Conservation (phyloP, 2,329 filamentous ascomycete species). For the Aureobasidium uvarum region DNA sequence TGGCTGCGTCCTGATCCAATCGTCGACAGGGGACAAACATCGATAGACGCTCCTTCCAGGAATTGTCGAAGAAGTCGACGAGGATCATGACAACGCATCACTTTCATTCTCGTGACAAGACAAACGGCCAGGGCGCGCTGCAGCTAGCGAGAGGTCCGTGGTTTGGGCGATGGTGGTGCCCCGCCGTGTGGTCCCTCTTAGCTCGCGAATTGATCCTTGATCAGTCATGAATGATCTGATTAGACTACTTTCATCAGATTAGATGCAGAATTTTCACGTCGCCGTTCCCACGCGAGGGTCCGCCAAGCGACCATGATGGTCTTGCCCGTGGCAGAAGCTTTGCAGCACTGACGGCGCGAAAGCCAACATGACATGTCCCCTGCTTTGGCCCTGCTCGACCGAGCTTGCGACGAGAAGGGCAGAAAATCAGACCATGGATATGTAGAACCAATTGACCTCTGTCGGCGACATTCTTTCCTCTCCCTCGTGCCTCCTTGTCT, state of each 20-base stretch:
- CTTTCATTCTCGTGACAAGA: neutral
- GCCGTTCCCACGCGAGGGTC: conserved; percentile 7
- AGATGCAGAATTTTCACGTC: conserved; percentile 22
- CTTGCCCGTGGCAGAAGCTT: neutral
- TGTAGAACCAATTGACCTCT: neutral
- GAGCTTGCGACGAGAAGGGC: conserved; percentile 14
- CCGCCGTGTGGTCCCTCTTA: neutral
- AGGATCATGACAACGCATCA: neutral
- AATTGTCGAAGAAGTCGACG: neutral
- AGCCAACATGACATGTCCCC: conserved; percentile 1
- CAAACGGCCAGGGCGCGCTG: neutral
- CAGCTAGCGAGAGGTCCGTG: conserved; percentile 1
- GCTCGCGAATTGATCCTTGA: conserved; percentile 22
- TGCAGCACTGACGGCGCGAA: conserved; percentile 18
- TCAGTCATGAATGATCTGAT: conserved; percentile 21
- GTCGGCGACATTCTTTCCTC: neutral
- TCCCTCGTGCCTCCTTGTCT: neutral
- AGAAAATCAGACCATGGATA: conserved; percentile 4
- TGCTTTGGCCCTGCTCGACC: conserved; percentile 1
- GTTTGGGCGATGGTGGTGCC: neutral
- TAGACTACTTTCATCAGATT: conserved; percentile 21
- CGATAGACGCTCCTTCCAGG: neutral
- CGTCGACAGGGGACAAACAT: neutral
- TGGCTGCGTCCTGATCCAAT: neutral
- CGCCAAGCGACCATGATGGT: conserved; percentile 2